phyloP scores from a whole-genome alignment of 352 stramenopile species.

The Sclerospora graminicola region DNA sequence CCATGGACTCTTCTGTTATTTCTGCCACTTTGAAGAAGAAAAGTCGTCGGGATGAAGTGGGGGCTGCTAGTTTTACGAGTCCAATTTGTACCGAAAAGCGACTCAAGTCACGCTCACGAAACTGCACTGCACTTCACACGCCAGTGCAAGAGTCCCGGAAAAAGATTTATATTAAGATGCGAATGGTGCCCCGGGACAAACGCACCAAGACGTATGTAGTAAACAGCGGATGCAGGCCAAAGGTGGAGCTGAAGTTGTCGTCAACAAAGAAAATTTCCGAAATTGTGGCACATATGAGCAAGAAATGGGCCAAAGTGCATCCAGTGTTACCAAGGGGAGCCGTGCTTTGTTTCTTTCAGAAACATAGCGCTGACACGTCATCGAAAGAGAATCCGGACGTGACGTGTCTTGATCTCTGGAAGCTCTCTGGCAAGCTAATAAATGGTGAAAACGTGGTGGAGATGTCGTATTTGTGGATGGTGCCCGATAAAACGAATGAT shows the following conservation, averaged over 20 bases:
- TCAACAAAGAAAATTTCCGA: slow-evolving; percentile 72
- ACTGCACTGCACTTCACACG: slow-evolving; percentile 30
- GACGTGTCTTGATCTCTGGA: slow-evolving; percentile 71
- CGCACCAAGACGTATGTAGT: slow-evolving; percentile 40
- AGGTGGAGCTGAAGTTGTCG: slow-evolving; percentile 73
- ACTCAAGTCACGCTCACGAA: slow-evolving; percentile 8
- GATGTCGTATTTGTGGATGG: slow-evolving; percentile 55
- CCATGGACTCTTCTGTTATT: slow-evolving; percentile 5
- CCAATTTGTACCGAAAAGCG: slow-evolving; percentile 17
- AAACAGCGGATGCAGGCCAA: slow-evolving; percentile 42
- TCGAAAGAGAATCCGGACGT: slow-evolving; percentile 30
- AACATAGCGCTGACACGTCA: slow-evolving; percentile 31
- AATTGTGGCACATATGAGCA: slow-evolving; percentile 65
- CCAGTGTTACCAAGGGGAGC: slow-evolving; percentile 16
- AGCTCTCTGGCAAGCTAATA: slow-evolving; percentile 40
- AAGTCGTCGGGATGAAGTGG: slow-evolving; percentile 2
- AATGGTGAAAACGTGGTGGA: slow-evolving; percentile 63
- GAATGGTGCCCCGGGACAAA: slow-evolving; percentile 64
- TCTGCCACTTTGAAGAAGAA: slow-evolving; percentile 18
- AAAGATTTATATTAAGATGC: slow-evolving; percentile 80
- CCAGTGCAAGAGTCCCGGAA: slow-evolving; percentile 43
- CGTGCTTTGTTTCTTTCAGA: slow-evolving; percentile 46
- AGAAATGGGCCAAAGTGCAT: slow-evolving; percentile 54
- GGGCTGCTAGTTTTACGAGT: slow-evolving; percentile 24
- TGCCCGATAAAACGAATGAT: not conserved